phyloP scores from a whole-genome alignment of 306 rosid genomes.

The Rubus parviflorus region DNA sequence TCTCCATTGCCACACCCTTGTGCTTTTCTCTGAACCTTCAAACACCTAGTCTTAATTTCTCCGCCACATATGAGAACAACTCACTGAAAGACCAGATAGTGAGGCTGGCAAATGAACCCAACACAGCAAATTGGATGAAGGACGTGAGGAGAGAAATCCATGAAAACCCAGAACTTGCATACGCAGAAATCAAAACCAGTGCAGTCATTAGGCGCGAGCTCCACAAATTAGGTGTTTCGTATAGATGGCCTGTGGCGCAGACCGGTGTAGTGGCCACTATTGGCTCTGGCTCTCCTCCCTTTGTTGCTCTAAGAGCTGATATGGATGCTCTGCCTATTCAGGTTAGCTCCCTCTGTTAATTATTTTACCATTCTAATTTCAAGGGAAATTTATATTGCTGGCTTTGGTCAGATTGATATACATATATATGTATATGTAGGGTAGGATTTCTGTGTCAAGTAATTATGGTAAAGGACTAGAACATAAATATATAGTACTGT shows the following conservation, averaged over 20 bases:
- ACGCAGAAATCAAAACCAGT: slow-evolving; percentile 73
- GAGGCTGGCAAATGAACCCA: slow-evolving; percentile 52
- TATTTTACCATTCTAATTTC: neutral
- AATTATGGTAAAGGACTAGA: neutral
- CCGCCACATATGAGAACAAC: neutral
- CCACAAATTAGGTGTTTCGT: slow-evolving; percentile 53
- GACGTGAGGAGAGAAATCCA: slow-evolving; percentile 71
- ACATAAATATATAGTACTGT: neutral
- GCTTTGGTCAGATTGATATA: neutral
- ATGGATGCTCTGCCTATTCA: slow-evolving; percentile 95
- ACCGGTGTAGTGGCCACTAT: slow-evolving; percentile 77
- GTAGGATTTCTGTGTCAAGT: neutral
- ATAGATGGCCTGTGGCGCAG: slow-evolving; percentile 76
- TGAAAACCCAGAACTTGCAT: slow-evolving; percentile 77
- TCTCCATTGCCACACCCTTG: slow-evolving; percentile 34
- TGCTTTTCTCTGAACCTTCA: slow-evolving; percentile 37
- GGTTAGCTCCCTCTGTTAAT: slow-evolving; percentile 35
- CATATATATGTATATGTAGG: neutral
- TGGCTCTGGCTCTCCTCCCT: slow-evolving; percentile 79
- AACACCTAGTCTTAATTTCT: slow-evolving; percentile 8
- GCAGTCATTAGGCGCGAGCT: slow-evolving; percentile 67
- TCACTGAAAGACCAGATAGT: slow-evolving; percentile 42
- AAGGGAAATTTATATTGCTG: slow-evolving; percentile 5
- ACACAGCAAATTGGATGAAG: slow-evolving; percentile 64
- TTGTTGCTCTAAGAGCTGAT: slow-evolving; percentile 89